phyloP scores from a whole-genome alignment of 495 filamentous ascomycete genomes.

The Trichocladium uniseriatum region DNA sequence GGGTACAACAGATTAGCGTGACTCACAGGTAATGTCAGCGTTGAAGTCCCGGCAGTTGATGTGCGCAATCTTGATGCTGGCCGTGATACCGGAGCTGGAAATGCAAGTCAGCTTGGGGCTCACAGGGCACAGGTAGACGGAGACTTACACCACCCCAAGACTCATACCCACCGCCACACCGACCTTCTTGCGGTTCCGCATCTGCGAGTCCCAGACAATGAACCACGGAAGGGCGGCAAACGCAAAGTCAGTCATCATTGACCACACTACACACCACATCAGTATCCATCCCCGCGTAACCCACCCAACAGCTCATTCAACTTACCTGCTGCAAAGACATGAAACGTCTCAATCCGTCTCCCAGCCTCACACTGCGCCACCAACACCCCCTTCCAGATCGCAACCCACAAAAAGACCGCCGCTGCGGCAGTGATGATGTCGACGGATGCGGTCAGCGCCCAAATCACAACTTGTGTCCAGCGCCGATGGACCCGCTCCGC shows the following conservation, averaged over 20 bases:
- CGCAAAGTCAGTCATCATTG: constrained; percentile 1
- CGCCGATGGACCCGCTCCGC: neutral
- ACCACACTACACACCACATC: constrained; percentile 13
- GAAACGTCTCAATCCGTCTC: neutral
- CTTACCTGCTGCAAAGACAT: neutral
- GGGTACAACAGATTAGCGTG: neutral
- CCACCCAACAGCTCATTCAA: neutral
- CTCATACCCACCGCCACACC: constrained; percentile 20
- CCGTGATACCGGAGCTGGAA: neutral
- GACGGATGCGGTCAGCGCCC: neutral
- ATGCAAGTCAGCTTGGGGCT: neutral
- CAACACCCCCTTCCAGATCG: neutral
- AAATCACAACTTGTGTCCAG: neutral
- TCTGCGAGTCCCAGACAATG: constrained; percentile 20
- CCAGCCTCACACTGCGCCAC: neutral
- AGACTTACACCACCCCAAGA: constrained; percentile 19
- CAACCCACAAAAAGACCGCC: neutral
- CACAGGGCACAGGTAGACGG: neutral
- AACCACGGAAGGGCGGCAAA: constrained; percentile 20
- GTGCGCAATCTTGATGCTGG: neutral
- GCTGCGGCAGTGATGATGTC: neutral
- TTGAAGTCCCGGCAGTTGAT: neutral
- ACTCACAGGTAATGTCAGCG: neutral
- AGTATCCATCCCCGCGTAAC: too few relatives aligned
- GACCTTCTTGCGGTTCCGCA: constrained; percentile 19